Percentiles rank a stretch among this genome's conserved stretches.
Evolutionary conservation across 2,329 filamentous ascomycete species (phyloP).

Genomic region (Epichloe typhina): DNA sequence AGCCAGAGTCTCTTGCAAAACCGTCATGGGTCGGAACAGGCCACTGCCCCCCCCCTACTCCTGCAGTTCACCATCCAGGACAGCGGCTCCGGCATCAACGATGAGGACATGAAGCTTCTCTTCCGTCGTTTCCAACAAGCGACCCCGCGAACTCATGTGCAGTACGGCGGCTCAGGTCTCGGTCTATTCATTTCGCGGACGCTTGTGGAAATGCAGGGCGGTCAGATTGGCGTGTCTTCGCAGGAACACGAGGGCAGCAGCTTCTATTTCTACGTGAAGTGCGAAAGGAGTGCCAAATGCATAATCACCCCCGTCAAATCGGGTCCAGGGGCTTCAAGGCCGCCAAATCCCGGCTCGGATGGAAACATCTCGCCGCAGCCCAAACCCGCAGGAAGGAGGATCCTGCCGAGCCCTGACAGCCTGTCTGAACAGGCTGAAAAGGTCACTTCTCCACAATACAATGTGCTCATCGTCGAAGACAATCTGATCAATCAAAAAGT

Average conservation of each 20-base stretch:
- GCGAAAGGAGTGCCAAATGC: background rate
- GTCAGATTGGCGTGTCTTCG: constrained; percentile 55
- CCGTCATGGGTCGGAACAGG: constrained; percentile 24
- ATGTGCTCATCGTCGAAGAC: constrained; percentile 53
- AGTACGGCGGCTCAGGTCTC: constrained; percentile 56
- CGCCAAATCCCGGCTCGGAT: background rate
- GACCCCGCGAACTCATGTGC: constrained; percentile 53
- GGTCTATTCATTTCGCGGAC: constrained; percentile 66
- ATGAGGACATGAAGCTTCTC: constrained; percentile 50
- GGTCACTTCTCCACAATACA: constrained; percentile 22
- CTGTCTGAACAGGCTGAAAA: background rate
- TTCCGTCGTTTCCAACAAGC: constrained; percentile 58
- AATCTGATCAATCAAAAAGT: constrained; percentile 53
- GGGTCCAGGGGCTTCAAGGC: background rate
- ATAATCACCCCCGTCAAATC: background rate
- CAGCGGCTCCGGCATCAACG: constrained; percentile 50
- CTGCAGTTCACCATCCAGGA: constrained; percentile 59
- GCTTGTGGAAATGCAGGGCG: constrained; percentile 62
- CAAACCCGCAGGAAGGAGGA: background rate
- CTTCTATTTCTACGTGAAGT: constrained; percentile 4
- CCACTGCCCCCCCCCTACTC: background rate
- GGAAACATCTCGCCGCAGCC: too few species aligned
- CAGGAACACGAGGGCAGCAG: constrained; percentile 5
- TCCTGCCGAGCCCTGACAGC: background rate
- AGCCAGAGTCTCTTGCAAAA: constrained; percentile 1